A percentile compares a stretch with the other conserved stretches of the same genome.
Evolutionary conservation across 495 filamentous ascomycete genomes (phyloP).

Genomic region (Aspergillus conjunctus): DNA sequence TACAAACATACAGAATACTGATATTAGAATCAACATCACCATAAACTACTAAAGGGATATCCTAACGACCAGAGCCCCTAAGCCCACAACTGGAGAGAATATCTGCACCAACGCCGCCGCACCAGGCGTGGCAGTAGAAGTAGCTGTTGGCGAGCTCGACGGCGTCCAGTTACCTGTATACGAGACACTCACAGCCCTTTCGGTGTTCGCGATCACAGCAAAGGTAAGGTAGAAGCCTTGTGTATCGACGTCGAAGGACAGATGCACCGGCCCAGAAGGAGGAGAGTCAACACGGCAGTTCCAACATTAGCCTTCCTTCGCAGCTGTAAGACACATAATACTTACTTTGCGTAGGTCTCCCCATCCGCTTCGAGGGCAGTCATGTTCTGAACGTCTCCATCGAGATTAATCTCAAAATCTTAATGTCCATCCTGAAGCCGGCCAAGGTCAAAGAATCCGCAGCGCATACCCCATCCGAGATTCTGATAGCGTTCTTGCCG

Average conservation of each 20-base stretch:
- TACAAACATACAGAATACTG: no score
- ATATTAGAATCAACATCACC: no score
- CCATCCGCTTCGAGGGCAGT: neutral
- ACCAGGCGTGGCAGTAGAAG: no score
- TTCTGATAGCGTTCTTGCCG: no score
- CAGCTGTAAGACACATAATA: neutral
- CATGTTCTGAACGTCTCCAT: neutral
- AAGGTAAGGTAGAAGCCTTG: neutral
- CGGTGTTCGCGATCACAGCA: neutral
- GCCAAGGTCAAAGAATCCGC: slow-evolving; percentile 1
- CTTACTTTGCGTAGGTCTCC: neutral
- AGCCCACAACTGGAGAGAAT: no score
- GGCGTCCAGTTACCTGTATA: neutral
- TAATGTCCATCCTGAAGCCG: slow-evolving; percentile 1
- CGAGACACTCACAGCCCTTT: neutral
- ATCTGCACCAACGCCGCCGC: no score
- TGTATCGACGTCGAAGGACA: neutral
- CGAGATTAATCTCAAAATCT: neutral
- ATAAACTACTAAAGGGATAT: no score
- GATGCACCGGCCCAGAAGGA: neutral
- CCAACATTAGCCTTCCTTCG: neutral
- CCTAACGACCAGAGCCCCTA: no score
- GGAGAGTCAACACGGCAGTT: neutral
- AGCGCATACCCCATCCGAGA: no score
- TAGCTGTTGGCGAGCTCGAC: no score